Base-by-base conservation (phyloP, 306 rosid species). In the Aeschynomene evenia region DNA sequence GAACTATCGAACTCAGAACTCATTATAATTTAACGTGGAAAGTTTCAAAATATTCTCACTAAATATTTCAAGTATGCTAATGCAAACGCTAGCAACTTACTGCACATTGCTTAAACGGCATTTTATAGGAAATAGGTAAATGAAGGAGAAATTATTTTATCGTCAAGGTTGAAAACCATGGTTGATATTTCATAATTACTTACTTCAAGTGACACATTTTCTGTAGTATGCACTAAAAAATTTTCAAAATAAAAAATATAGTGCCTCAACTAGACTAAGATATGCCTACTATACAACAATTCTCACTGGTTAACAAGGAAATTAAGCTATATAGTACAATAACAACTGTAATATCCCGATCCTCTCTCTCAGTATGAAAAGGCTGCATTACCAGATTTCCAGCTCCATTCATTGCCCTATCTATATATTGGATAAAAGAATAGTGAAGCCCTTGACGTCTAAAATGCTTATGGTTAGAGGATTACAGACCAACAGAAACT, bases 241-340 rank as follows among this genome's bases (percentile, higher is more conserved):
- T 45, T 18, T 50, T 55, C 50, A 34, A 36, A 54, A 45, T 9
- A n/a, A 62, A 26, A 52, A 67, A 46, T 45, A n/a, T 43, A 49
- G 62, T n/a, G 48, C 22, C 60, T 62, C 72, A 34, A 11, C 73
- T 72, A 63, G 51, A 68, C 50, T 68, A 26, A 26, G 36, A 70
- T 29, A 52, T 34, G 50, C 66, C 75, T 73, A 63, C 71, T 65
- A 31, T 78, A 79, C 72, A 85, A 66, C 65, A 80, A 77, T 72
- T 71, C 22, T 40, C 67, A 28, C 45, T 52, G 60, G 68, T 66
- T 65, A 36, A 65, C 20, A 55, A 29, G 55, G 71, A 5, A 19
- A 68, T 66, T 37, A 51, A 48, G 61, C 40, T 66, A 33, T 45
- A 51, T 29, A 34, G 36, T 37, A 43, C 69, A 63, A 37, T 6